A percentile compares a stretch with the other conserved stretches of the same genome.
Evolutionary conservation across 257 asterid species (phyloP).

Genomic region (Mentha longifolia): DNA sequence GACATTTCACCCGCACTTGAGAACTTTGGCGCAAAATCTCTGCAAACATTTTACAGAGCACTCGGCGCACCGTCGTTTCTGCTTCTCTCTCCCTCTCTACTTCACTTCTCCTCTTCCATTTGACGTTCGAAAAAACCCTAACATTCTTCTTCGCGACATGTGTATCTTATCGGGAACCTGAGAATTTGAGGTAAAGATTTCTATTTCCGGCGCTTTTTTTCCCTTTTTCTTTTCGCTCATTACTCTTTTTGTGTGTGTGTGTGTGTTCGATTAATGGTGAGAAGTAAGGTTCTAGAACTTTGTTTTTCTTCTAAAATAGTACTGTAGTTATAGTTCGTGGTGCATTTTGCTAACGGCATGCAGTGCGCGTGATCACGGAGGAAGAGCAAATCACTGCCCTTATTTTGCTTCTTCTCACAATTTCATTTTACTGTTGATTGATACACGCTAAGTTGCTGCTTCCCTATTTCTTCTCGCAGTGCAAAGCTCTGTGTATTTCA

Average conservation of each 20-base stretch:
- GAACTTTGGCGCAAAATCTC: constrained; percentile 3
- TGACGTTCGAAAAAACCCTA: background rate
- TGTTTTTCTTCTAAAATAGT: background rate
- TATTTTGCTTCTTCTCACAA: no score
- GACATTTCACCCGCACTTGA: background rate
- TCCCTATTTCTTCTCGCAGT: no score
- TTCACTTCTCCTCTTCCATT: background rate
- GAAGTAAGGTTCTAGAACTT: background rate
- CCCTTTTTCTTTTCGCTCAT: background rate
- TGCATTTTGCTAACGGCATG: background rate
- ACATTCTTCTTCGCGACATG: no score
- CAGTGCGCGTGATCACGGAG: background rate
- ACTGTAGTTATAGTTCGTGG: background rate
- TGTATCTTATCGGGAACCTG: no score
- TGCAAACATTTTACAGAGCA: background rate
- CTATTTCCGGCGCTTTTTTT: background rate
- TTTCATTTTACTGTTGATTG: no score
- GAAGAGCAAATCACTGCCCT: no score
- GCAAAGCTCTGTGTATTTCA: no score
- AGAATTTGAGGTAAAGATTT: no score
- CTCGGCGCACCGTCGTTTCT: background rate
- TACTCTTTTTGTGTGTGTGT: background rate
- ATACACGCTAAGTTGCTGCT: no score
- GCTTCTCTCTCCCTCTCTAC: background rate
- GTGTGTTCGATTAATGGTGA: background rate